These are phyloP conservation scores for Fonsecaea erecta DNA, from an alignment of 2,329 filamentous ascomycete species.

Conservation along the genomic window DNA sequence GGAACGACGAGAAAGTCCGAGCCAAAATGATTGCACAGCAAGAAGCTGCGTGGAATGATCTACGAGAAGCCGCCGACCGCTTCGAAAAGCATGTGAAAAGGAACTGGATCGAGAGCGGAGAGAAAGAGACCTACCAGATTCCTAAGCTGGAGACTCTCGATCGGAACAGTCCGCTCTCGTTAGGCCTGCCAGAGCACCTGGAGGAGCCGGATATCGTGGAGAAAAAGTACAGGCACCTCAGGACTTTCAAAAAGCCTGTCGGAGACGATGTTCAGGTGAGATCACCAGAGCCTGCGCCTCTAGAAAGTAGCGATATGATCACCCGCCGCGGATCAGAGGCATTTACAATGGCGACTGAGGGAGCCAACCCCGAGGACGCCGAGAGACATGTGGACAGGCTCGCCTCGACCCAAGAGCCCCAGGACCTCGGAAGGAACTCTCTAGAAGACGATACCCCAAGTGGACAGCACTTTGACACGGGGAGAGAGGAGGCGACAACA, in stretches of 20 bases:
- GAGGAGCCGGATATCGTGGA: conserved; percentile 13
- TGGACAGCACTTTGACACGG: not conserved
- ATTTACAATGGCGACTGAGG: not conserved
- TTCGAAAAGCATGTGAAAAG: conserved; percentile 38
- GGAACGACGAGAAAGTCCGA: conserved; percentile 51
- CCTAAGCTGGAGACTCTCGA: conserved; percentile 27
- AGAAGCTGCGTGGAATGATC: conserved; percentile 41
- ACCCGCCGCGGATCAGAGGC: not conserved
- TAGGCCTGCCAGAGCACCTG: conserved; percentile 23
- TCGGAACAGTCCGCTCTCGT: conserved; percentile 10
- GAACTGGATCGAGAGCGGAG: conserved; percentile 32
- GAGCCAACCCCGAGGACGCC: not conserved
- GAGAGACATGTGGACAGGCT: not conserved
- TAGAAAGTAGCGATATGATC: not conserved
- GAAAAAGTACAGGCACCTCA: conserved; percentile 2
- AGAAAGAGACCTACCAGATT: conserved; percentile 25
- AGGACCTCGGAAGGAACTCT: not conserved
- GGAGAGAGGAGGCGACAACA: not conserved
- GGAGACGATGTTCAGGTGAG: not conserved
- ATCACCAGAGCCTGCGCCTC: not conserved
- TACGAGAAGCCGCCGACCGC: conserved; percentile 36
- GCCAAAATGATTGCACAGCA: conserved; percentile 46
- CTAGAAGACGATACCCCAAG: not conserved
- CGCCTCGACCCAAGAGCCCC: not conserved
- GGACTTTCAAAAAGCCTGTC: conserved; percentile 4